Conservation (phyloP, 805 yeast genomes). For the Starmerella gropengiesseri region DNA sequence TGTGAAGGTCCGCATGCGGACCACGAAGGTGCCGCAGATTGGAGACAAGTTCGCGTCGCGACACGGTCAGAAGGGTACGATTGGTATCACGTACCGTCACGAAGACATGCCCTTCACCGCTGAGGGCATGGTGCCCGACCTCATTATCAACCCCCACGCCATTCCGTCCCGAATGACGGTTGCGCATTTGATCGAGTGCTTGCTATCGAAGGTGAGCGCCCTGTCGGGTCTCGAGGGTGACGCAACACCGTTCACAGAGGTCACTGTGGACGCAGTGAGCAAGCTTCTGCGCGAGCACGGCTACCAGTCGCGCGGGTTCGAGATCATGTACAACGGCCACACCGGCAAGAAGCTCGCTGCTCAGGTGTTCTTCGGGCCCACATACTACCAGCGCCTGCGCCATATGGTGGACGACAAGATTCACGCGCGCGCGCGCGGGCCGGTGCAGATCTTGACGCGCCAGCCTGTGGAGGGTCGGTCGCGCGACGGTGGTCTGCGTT, state of each 20-base stretch:
- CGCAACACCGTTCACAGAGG: conserved; percentile 97
- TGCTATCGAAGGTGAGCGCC: conserved; percentile 87
- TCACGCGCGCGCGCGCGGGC: conserved; percentile 98
- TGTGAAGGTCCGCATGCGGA: conserved; percentile 97
- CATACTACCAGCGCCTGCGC: conserved; percentile 95
- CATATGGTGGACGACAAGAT: conserved; percentile 99
- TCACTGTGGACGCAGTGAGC: conserved; percentile 94
- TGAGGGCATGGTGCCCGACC: conserved; percentile 94
- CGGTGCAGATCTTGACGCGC: conserved; percentile 92
- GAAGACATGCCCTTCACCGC: conserved; percentile 98
- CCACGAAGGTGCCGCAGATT: conserved; percentile 95
- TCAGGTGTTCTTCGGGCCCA: conserved; percentile 98
- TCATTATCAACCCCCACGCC: conserved; percentile 97
- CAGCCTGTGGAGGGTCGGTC: conserved; percentile 99
- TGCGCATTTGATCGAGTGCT: conserved; percentile 97
- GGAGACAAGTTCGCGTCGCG: conserved; percentile 99
- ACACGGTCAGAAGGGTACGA: conserved; percentile 99
- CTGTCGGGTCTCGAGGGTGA: conserved; percentile 96
- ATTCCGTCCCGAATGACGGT: conserved; percentile 99
- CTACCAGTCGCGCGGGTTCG: conserved; percentile 96
- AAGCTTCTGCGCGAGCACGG: conserved; percentile 88
- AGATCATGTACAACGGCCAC: conserved; percentile 97
- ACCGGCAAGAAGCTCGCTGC: conserved; percentile 98
- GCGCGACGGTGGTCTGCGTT: conserved; percentile 97
- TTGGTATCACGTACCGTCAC: conserved; percentile 96